Evolutionary conservation across 345 rosid genomes (phyloP), one percentile per base, ranked within the genome.

Genomic region (Camelina laxa): DNA sequence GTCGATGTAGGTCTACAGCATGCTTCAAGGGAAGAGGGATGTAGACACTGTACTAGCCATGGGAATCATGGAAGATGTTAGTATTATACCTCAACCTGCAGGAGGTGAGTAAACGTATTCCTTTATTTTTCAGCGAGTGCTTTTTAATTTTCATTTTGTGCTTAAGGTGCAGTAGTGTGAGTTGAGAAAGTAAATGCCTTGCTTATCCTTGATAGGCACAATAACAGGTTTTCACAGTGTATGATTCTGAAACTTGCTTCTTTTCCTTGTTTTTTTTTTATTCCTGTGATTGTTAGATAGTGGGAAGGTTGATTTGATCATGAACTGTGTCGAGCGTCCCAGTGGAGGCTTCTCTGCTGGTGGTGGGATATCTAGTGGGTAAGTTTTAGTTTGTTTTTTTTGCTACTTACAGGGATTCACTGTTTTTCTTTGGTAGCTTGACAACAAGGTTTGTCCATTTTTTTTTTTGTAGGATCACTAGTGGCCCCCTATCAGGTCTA

Each of bases 331-430:
- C 62, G 99, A 92, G 79, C 90, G 97, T 71, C 92, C 94, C 70
- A 92, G 90, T 84, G 98, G 97, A 76, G 97, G 96, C 51, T 91
- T 93, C 77, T 91, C 97, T 57, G 98, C 94, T 63, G 98, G 97
- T 82, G 98, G 92, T 65, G 94, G 97, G 50, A 88, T 93, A 82
- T 91, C 98, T 35, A 91, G 96, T 71, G 97, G 97, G 97, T 88
- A 75, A 79, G 97, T 80, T 67, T 30, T n/a, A 67, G 67, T 60
- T 69, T 45, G 66, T 27, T 36, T 17, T 22, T 27, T 27, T 27
- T 27, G 3, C 27, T 51, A 35, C 60, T 44, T 78, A 33, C 16
- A 60, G 44, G 3, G 41, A 60, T 45, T 56, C 65, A 65, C 30
- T 60, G 44, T 59, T 44, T 73, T 24, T 58, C 33, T 72, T 65